Base-by-base conservation (phyloP, 2,329 filamentous ascomycete genomes). In the Metarhizium humberi region DNA sequence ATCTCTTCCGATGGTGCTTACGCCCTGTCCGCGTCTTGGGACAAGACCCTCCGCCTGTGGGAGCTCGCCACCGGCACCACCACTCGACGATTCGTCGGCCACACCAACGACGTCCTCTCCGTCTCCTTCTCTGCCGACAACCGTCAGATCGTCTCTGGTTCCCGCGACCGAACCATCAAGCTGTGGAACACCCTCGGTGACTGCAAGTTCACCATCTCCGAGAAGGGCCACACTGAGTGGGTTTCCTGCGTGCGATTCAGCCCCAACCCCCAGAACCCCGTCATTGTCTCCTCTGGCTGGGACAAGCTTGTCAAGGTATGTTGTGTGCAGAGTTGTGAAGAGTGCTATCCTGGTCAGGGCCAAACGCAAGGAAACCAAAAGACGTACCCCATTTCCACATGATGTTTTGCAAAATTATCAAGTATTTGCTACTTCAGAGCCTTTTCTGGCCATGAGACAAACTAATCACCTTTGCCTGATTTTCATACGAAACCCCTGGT, bases 361-460 rank as follows among this genome's bases (percentile, higher is more conserved):
- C 55, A 8, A 55, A 40, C 48, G 45, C 18, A 46, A 55, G 13
- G 20, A 18, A 40, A 54, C 56, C 58, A 29, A 30, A n/a, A 5
- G 2, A 30, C 11, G n/a, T 47, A 14, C 6, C 34, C 36, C 20
- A 38, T 20, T 51, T 57, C 52, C 36, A 84, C 74, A 94, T 91
- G 92, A 97, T 97, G 92, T 82, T 87, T 84, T 88, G 83, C 85
- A 88, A 84, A 72, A 61, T 75, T 77, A 75, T 73, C 79, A 91
- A 90, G 92, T 97, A 97, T 97, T 97, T 97, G 94, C 94, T 97
- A 97, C 94, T 99, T 97, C 92, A 96, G 94, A 99, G 91, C 90
- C 84, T 72, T 74, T 72, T 75, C 13, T 6, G 84, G 92, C 90
- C 76, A 96, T 97, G 94, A 99, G 92, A 99, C 90, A 85, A 95